Evolutionary conservation across 2,329 filamentous ascomycete species (phyloP), one percentile per base, ranked within the genome.

Genomic region (Phialophora macrospora): DNA sequence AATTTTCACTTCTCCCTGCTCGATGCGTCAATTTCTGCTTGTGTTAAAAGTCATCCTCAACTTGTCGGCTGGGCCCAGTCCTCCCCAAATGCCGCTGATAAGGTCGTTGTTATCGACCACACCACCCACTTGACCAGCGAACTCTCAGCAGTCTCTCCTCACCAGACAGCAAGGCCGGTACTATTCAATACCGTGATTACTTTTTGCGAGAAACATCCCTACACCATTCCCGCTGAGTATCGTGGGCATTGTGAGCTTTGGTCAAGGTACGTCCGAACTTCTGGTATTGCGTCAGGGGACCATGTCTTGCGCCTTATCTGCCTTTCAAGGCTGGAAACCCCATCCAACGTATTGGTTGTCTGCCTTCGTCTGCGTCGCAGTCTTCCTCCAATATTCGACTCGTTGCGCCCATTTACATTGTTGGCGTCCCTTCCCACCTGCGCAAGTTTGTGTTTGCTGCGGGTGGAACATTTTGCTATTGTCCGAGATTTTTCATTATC

Each of bases 41-140:
- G 12, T 17, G n/a, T 60, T 14, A 54, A 41, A 60, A 41, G 58
- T 14, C 48, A 24, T 38, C 30, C 48, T 60, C 48, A 24, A 52
- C 46, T 38, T 38, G 28, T 60, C 58, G 48, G 58, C 48, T 24
- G 58, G 12, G 28, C 22, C 30, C 48, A 48, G 48, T 32, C 32
- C 48, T 34, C 30, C 30, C 32, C 58, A 51, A 38, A 60, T 60
- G 58, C 48, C 49, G 48, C 58, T 41, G 58, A 60, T 60, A 60
- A 60, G 58, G 46, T 52, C 58, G 46, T 20, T 54, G 48, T 60
- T 52, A 60, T 52, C 48, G 46, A 51, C 58, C 52, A 24, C 20
- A 41, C 30, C 46, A 32, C 34, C 58, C 20, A 51, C 58, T 22
- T 60, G 28, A 52, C 17, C 26, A 52, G 20, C 26, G 22, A 28